phyloP scores from a whole-genome alignment of 2,329 filamentous ascomycete species.

The Botryotinia convoluta region DNA sequence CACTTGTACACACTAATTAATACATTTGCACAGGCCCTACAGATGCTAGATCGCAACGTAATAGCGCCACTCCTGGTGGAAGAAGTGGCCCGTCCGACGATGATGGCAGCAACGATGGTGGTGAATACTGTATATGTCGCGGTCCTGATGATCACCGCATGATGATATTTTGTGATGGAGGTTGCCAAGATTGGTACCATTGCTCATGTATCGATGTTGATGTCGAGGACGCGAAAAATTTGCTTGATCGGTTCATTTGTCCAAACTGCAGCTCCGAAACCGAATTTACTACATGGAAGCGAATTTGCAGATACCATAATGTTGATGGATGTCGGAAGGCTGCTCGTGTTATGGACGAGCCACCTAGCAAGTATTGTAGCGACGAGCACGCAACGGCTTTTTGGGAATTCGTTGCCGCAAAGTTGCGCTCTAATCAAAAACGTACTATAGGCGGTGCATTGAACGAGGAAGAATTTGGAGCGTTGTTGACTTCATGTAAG shows the following conservation, averaged over 20 bases:
- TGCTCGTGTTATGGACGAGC: slow-evolving; percentile 33
- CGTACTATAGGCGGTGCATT: slow-evolving; percentile 36
- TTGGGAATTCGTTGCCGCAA: slow-evolving; percentile 26
- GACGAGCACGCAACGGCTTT: slow-evolving; percentile 33
- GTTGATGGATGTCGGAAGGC: slow-evolving; percentile 33
- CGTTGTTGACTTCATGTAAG: slow-evolving; percentile 26
- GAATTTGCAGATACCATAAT: slow-evolving; percentile 35
- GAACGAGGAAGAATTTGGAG: slow-evolving; percentile 30
- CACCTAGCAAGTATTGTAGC: slow-evolving; percentile 38
- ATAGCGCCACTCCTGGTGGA: slow-evolving; percentile 24
- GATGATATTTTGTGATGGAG: slow-evolving; percentile 39
- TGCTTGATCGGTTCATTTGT: slow-evolving; percentile 38
- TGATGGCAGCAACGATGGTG: slow-evolving; percentile 37
- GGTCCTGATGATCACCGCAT: slow-evolving; percentile 38
- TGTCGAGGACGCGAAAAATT: slow-evolving; percentile 34
- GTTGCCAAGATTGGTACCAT: slow-evolving; percentile 39
- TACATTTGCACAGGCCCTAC: slow-evolving; percentile 6
- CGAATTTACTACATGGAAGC: slow-evolving; percentile 36
- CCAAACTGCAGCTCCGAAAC: slow-evolving; percentile 32
- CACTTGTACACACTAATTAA: not conserved
- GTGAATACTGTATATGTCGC: slow-evolving; percentile 38
- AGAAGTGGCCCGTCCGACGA: slow-evolving; percentile 24
- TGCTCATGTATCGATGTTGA: slow-evolving; percentile 36
- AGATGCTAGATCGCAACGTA: slow-evolving; percentile 21
- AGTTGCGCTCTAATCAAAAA: slow-evolving; percentile 27